These are phyloP conservation scores for Cordia subcordata DNA, from an alignment of 257 asterid species.

Conservation along the genomic window DNA sequence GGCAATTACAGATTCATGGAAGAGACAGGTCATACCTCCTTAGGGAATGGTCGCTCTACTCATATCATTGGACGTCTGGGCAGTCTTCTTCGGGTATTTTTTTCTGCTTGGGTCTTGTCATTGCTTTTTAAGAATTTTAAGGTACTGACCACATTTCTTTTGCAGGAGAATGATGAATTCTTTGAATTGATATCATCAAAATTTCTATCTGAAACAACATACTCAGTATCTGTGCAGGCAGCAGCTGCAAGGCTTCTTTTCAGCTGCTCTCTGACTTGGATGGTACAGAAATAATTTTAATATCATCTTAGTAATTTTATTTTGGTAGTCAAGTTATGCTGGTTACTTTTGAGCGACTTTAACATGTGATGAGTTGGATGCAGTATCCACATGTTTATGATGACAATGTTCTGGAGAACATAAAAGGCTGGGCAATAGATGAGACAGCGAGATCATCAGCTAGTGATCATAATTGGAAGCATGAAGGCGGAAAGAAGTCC, in stretches of 20 bases:
- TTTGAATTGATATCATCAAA: constrained; percentile 79
- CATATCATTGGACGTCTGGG: constrained; percentile 91
- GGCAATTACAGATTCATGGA: constrained; percentile 62
- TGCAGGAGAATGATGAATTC: constrained; percentile 94
- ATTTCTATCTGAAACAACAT: constrained; percentile 62
- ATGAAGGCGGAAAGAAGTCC: constrained; percentile 56
- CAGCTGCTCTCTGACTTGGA: constrained; percentile 89
- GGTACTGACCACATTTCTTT: constrained; percentile 15
- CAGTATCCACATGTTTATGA: constrained; percentile 97
- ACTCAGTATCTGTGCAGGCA: constrained; percentile 67
- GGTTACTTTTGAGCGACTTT: constrained; percentile 20
- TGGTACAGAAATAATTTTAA: constrained; percentile 37
- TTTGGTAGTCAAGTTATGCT: constrained; percentile 13
- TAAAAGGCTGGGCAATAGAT: constrained; percentile 91
- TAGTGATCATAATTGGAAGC: constrained; percentile 68
- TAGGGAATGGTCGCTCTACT: constrained; percentile 70
- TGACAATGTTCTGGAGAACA: constrained; percentile 68
- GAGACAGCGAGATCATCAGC: constrained; percentile 48
- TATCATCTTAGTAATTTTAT: background rate
- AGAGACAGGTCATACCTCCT: constrained; percentile 58
- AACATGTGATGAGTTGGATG: constrained; percentile 26
- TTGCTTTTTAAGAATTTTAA: constrained; percentile 5
- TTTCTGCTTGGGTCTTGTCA: background rate
- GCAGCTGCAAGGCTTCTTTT: constrained; percentile 85
- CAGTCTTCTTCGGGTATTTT: constrained; percentile 75